phyloP scores from a whole-genome alignment of 345 rosid genomes.

The Eucalyptus viminalis region DNA sequence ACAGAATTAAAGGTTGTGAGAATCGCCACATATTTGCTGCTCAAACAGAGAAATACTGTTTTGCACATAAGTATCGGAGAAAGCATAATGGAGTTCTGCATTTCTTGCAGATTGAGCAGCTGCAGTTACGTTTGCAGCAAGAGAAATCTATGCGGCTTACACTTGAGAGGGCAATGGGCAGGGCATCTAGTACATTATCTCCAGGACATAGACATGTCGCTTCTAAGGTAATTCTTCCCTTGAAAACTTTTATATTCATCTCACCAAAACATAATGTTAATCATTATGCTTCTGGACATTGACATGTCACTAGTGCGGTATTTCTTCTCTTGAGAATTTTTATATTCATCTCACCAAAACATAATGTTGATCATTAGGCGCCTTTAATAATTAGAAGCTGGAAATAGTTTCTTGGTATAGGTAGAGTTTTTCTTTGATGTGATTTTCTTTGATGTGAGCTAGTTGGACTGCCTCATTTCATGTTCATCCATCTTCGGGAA shows the following conservation, averaged over 20 bases:
- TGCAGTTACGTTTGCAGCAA: constrained; percentile 65
- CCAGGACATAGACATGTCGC: constrained; percentile 91
- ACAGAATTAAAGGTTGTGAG: background rate
- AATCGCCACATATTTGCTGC: background rate
- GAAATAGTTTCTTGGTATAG: background rate
- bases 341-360: background rate
- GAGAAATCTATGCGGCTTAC: constrained; percentile 66
- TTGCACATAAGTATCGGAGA: background rate
- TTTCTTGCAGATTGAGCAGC: constrained; percentile 59
- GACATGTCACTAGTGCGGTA: background rate
- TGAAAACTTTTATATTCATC: background rate
- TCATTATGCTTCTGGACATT: background rate
- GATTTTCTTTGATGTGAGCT: background rate
- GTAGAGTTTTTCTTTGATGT: background rate
- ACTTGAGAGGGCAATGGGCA: constrained; percentile 86
- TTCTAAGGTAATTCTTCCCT: constrained; percentile 30
- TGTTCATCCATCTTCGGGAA: background rate
- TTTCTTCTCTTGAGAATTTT: background rate
- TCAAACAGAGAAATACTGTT: background rate
- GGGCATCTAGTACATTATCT: constrained; percentile 79
- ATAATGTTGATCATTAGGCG: background rate
- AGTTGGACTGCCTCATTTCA: background rate
- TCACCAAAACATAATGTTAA: background rate
- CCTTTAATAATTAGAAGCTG: background rate
- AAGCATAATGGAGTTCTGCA: background rate